phyloP scores from a whole-genome alignment of 441 rosid genomes.

The Daphne laureola region DNA sequence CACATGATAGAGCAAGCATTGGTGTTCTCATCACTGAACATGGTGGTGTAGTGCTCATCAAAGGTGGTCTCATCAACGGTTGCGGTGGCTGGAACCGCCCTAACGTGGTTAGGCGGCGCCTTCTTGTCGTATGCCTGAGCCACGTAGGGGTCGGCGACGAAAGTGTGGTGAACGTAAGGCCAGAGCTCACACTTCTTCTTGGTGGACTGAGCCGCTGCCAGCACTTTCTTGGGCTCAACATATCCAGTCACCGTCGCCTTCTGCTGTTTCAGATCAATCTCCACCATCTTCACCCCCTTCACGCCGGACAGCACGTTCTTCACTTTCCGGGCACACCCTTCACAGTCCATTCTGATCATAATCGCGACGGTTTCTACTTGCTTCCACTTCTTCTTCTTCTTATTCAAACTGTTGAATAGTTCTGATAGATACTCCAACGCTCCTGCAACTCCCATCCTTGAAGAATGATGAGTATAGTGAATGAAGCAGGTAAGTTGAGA shows the following conservation, averaged over 20 bases:
- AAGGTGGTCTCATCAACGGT: slow-evolving; percentile 47
- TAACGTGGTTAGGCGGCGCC: slow-evolving; percentile 72
- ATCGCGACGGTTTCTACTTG: slow-evolving; percentile 65
- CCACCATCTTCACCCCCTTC: slow-evolving; percentile 79
- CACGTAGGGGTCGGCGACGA: slow-evolving; percentile 68
- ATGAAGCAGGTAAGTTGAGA: too few species aligned
- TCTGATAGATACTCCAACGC: slow-evolving; percentile 61
- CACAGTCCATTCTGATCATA: slow-evolving; percentile 75
- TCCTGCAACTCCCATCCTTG: slow-evolving; percentile 64
- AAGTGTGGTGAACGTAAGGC: slow-evolving; percentile 77
- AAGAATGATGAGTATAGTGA: too few species aligned
- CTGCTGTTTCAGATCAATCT: slow-evolving; percentile 66
- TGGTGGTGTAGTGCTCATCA: slow-evolving; percentile 44
- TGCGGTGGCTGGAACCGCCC: slow-evolving; percentile 42
- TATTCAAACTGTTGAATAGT: slow-evolving; percentile 32
- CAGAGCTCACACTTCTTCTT: slow-evolving; percentile 84
- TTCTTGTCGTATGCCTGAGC: slow-evolving; percentile 87
- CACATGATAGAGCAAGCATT: slow-evolving; percentile 74
- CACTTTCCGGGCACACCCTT: slow-evolving; percentile 81
- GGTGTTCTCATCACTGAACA: slow-evolving; percentile 87
- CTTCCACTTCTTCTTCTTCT: slow-evolving; percentile 43
- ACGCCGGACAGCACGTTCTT: slow-evolving; percentile 60
- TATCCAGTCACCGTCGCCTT: slow-evolving; percentile 70
- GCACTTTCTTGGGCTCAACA: slow-evolving; percentile 51
- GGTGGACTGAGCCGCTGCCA: slow-evolving; percentile 65